Base-by-base conservation (phyloP, 1,284 basidiomycete genomes). In the Porodaedalea pini region DNA sequence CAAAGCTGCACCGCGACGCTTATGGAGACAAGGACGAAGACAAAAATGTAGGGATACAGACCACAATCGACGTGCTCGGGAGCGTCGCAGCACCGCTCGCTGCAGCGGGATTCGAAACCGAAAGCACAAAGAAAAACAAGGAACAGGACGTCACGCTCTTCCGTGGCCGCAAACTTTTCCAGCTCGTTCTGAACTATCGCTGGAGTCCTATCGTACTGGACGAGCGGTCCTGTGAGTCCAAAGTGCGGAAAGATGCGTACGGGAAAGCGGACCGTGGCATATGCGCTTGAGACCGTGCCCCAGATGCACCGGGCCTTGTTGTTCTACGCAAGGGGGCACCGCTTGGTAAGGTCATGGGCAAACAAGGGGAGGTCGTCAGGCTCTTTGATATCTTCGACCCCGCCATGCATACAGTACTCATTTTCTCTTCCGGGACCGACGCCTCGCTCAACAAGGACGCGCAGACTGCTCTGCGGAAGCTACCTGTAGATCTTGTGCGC, bases 161-260 rank as follows among this genome's bases (percentile, higher is more conserved):
- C 57, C 62, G 32, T 7, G 54, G 50, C 5, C 44, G 50, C 13
- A 48, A 53, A 27, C 40, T 63, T 8, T 53, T 49, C 15, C 63
- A 64, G 47, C 63, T 66, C 40, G 63, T 59, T 23, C 48, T 66
- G 5, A 54, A 64, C 40, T 65, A 62, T 36, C 60, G 62, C n/a
- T 62, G 62, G 59, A 66, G 65, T 56, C 51, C 60, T 3, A 59
- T 66, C 37, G 56, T 64, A 2, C 11, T 54, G 15, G 60, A 65
- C 40, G 61, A 63, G 50, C 48, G 55, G 3, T 34, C 11, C 32
- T 6, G n/a, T n/a, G n/a, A n/a, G n/a, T 15, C 7, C 45, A 48
- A 21, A 15, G 49, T 27, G 44, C 31, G 13, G 10, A 27, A 10
- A 17, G 32, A 56, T 25, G 56, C 51, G 1, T 57, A 57, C 27